Evolutionary conservation across 345 rosid species (phyloP).

Genomic region (Kernera saxatilis): DNA sequence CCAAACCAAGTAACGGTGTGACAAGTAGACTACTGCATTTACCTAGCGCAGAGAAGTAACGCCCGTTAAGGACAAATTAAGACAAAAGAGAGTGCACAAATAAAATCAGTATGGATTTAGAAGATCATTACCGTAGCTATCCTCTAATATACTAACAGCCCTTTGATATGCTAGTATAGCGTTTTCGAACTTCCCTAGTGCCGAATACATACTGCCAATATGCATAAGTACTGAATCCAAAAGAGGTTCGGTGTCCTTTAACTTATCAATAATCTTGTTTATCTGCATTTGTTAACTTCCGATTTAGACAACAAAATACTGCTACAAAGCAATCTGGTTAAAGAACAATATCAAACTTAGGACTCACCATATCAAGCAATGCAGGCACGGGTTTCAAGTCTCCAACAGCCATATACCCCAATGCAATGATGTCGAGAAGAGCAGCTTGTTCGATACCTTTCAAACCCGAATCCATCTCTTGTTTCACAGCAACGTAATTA

Average conservation of each 20-base stretch:
- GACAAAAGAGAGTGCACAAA: not conserved
- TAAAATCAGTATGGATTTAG: not conserved
- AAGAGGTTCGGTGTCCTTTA: conserved; percentile 51
- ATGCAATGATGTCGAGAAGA: conserved; percentile 63
- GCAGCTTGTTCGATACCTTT: conserved; percentile 74
- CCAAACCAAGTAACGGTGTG: conserved; percentile 71
- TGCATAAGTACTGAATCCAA: conserved; percentile 71
- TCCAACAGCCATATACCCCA: conserved; percentile 75
- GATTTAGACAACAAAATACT: not conserved
- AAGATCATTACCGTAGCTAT: conserved; percentile 46
- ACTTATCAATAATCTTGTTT: conserved; percentile 43
- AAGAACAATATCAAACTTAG: not conserved
- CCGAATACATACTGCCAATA: conserved; percentile 76
- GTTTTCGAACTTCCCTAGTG: conserved; percentile 56
- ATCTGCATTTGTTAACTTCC: conserved; percentile 43
- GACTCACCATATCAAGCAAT: conserved; percentile 52
- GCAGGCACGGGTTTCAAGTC: conserved; percentile 46
- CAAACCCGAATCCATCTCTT: conserved; percentile 50
- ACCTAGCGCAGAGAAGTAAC: conserved; percentile 34
- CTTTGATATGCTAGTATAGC: conserved; percentile 51
- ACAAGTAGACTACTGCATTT: conserved; percentile 48
- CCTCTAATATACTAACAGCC: conserved; percentile 48
- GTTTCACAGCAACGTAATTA: conserved; percentile 66
- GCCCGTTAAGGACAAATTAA: not conserved
- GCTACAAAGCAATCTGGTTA: not conserved